Percentiles rank a stretch among this genome's conserved stretches.
These are phyloP conservation scores for Globisporangium cystogenes DNA, from an alignment of 352 stramenopile genomes.

Conservation along the genomic window DNA sequence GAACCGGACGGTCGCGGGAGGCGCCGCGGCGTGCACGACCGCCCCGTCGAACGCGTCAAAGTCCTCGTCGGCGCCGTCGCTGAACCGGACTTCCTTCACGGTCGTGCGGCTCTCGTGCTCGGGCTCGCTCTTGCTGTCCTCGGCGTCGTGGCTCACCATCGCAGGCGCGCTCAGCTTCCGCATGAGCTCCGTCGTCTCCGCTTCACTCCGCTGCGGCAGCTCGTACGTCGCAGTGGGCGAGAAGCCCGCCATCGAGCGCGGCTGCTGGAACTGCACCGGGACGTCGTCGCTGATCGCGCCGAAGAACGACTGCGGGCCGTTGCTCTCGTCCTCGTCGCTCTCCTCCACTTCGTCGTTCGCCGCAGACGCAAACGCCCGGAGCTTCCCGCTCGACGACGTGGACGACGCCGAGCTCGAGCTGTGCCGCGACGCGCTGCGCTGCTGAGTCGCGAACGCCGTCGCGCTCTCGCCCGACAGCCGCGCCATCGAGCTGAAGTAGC, in stretches of 20 bases:
- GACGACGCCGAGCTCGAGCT: constrained; percentile 1
- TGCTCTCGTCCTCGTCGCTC: constrained; percentile 1
- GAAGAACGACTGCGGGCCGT: constrained; percentile 9
- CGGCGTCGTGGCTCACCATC: neutral
- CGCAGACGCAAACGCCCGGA: neutral
- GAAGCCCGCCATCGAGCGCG: constrained; percentile 7
- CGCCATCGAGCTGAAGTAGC: constrained; percentile 8
- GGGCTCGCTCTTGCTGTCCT: constrained; percentile 7
- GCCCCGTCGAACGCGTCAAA: constrained; percentile 19
- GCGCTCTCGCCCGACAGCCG: neutral
- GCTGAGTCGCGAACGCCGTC: neutral
- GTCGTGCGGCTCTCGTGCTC: constrained; percentile 13
- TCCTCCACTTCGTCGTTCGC: constrained; percentile 1
- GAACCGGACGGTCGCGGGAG: neutral
- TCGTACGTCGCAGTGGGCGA: constrained; percentile 13
- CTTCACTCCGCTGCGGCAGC: constrained; percentile 6
- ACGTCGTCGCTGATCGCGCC: constrained; percentile 9
- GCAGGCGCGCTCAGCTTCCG: constrained; percentile 11
- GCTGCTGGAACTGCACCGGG: constrained; percentile 6
- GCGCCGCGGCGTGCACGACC: constrained; percentile 11
- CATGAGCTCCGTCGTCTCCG: constrained; percentile 11
- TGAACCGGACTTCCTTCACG: neutral
- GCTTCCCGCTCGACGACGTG: constrained; percentile 2
- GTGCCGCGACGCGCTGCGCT: neutral
- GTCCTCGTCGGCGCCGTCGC: constrained; percentile 5